Evolutionary conservation across 306 rosid species (phyloP), one percentile per base, ranked within the genome.

Genomic region (Gleditsia sinensis): DNA sequence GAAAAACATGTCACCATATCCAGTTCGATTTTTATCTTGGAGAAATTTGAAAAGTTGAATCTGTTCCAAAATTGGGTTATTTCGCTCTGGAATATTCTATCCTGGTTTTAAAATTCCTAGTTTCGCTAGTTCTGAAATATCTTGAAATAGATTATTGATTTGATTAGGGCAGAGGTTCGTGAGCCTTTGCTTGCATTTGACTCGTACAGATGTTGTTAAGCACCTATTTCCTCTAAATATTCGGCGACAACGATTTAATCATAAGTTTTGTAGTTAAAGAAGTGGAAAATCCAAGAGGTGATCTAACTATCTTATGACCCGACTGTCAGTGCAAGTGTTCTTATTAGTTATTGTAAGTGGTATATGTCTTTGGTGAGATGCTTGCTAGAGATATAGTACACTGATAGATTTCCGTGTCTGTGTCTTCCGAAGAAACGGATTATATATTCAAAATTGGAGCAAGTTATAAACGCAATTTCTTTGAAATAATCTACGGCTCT

Each of bases 241-340:
- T 7, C 39, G 50, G n/a, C 10, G 33, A 6, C 10, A 37, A 11
- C 32, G 30, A 3, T 6, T 19, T 76, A 34, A 21, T 66, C 17
- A 16, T 63, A 24, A 28, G 65, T 28, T 75, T 24, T 50, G 0
- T 24, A 9, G 24, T 11, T 34, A 24, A 32, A 36, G 73, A 54
- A 57, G 32, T 55, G 74, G 56, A 55, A 40, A 20, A 40, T 66
- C 28, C n/a, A 30, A 5, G 61, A 24, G 78, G 14, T 61, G 67
- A 21, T 58, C 46, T 43, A 11, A 42, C 56, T 24, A 9, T n/a
- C 12, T 5, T 56, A 51, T 25, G 17, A 39, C 16, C 7, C 16
- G 19, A 37, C 40, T 12, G n/a, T 40, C 28, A 5, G 40, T 55
- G 27, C 53, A 5, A 57, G 33, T 40, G 20, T 71, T 56, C 42